Conservation (phyloP, 768 basidiomycete genomes). For the Russula earlei region DNA sequence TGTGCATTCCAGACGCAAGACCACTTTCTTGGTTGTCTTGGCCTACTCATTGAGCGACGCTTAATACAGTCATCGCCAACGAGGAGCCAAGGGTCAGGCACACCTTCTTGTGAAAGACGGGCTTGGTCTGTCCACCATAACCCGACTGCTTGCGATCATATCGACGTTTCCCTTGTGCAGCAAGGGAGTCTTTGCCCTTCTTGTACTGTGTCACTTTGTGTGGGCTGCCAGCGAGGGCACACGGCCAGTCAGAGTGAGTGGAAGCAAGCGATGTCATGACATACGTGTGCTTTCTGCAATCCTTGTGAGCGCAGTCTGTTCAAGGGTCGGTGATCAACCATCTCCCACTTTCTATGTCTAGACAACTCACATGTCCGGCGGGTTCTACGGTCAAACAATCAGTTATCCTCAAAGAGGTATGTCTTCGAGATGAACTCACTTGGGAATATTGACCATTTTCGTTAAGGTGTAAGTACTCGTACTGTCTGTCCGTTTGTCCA, state of each 20-base stretch:
- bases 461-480: neutral
- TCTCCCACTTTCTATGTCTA: neutral
- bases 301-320: slow-evolving; percentile 89
- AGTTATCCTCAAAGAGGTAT: neutral
- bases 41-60: slow-evolving; percentile 40
- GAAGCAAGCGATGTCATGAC: slow-evolving; percentile 25
- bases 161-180: slow-evolving; percentile 99
- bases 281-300: slow-evolving; percentile 95
- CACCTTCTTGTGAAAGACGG: slow-evolving; percentile 99
- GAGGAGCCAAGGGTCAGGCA: slow-evolving; percentile 20
- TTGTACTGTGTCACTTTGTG: slow-evolving; percentile 99
- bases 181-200: slow-evolving; percentile 98
- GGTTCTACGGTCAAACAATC: slow-evolving; percentile 43
- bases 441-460: slow-evolving; percentile 90
- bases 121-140: slow-evolving; percentile 99
- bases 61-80: neutral
- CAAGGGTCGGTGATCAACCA: slow-evolving; percentile 15
- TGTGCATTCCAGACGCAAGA: slow-evolving; percentile 94
- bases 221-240: slow-evolving; percentile 42
- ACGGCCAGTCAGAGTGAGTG: neutral
- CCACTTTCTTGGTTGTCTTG: slow-evolving; percentile 99
- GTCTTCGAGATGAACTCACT: slow-evolving; percentile 44
- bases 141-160: slow-evolving; percentile 98
- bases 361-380: slow-evolving; percentile 85
- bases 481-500: neutral